These are phyloP conservation scores for Evansstolkia leycettana DNA, from an alignment of 495 filamentous ascomycete genomes.

Conservation along the genomic window DNA sequence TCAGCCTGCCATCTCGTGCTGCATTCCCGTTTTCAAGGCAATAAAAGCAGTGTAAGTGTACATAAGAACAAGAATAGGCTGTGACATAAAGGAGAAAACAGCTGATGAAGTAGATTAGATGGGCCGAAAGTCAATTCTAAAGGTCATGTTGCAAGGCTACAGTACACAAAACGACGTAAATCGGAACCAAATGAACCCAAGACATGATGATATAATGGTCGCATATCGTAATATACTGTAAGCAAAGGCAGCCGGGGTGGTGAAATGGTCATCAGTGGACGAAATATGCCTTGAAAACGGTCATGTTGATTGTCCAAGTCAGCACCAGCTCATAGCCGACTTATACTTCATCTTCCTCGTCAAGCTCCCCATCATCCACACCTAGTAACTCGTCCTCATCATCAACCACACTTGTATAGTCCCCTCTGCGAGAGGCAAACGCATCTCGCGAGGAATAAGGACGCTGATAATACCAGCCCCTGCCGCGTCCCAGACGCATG, in stretches of 20 bases:
- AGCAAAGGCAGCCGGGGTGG: not conserved
- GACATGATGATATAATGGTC: constrained; percentile 3
- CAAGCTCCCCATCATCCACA: constrained; percentile 71
- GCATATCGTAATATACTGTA: constrained; percentile 18
- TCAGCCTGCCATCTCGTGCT: too few species aligned
- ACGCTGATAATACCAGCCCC: constrained; percentile 39
- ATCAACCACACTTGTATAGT: constrained; percentile 77
- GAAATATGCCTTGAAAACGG: too few species aligned
- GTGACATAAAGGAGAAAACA: too few species aligned
- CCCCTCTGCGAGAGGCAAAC: constrained; percentile 71
- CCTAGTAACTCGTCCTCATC: constrained; percentile 91
- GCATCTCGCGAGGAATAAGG: constrained; percentile 73
- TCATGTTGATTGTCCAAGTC: too few species aligned
- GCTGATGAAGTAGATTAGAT: too few species aligned
- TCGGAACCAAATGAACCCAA: constrained; percentile 4
- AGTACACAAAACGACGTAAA: constrained; percentile 2
- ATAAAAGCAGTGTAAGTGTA: too few species aligned
- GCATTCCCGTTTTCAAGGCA: too few species aligned
- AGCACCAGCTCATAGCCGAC: not conserved
- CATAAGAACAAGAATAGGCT: too few species aligned
- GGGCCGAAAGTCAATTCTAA: too few species aligned
- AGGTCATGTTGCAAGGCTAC: too few species aligned
- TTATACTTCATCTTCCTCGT: constrained; percentile 81
- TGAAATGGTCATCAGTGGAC: too few species aligned
- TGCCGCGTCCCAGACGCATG: constrained; percentile 16